Percentiles rank a stretch among this genome's conserved stretches.
Evolutionary conservation across 1,139 yeast species (phyloP).

Genomic region (Pichia sp.): DNA sequence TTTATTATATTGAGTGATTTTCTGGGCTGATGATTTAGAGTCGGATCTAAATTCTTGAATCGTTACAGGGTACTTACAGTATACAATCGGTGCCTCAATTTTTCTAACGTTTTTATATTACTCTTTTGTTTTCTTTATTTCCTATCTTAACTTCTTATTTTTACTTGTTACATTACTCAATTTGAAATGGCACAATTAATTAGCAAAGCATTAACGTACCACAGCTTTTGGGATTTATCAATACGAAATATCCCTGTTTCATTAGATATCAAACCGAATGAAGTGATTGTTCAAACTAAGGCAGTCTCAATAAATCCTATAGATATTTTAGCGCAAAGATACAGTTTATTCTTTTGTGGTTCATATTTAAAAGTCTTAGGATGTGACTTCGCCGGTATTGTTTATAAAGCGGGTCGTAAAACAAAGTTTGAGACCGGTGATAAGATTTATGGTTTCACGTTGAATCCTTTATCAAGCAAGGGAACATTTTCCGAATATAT

Average conservation of each 20-base stretch:
- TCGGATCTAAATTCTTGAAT: too few relatives aligned
- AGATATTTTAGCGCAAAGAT: conserved; percentile 42
- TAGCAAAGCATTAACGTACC: conserved; percentile 10
- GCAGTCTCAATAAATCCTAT: conserved; percentile 63
- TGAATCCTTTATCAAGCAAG: conserved; percentile 34
- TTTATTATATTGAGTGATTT: too few relatives aligned
- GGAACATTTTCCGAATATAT: conserved; percentile 53
- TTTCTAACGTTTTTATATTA: too few relatives aligned
- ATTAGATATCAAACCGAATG: conserved; percentile 31
- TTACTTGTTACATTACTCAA: too few relatives aligned
- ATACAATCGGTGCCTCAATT: too few relatives aligned
- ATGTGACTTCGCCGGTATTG: conserved; percentile 60
- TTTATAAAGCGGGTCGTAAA: conserved; percentile 49
- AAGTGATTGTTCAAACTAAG: conserved; percentile 50
- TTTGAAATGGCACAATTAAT: background rate
- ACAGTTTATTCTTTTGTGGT: conserved; percentile 27
- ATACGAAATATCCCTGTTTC: conserved; percentile 4
- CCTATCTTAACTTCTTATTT: too few relatives aligned
- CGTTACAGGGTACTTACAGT: too few relatives aligned
- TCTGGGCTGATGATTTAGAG: too few relatives aligned
- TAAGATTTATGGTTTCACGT: conserved; percentile 51
- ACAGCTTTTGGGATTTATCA: conserved; percentile 7
- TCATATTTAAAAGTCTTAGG: conserved; percentile 51
- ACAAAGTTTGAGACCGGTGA: conserved; percentile 46
- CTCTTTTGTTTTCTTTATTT: too few relatives aligned